phyloP scores from a whole-genome alignment of 257 asterid genomes.

The Lithospermum erythrorhizon region DNA sequence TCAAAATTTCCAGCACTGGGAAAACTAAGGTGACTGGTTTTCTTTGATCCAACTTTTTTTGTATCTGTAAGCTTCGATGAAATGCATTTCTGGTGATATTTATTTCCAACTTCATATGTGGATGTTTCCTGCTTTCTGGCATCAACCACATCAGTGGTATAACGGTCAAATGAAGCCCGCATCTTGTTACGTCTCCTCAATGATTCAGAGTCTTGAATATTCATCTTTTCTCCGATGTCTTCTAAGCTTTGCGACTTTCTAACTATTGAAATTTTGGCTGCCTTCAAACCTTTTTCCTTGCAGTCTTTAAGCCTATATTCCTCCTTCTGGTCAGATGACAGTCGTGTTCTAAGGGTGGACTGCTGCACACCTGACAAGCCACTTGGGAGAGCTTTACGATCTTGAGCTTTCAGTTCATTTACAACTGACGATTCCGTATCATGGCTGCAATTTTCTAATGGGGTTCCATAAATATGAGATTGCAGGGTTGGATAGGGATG shows the following conservation, averaged over 20 bases:
- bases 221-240: constrained; percentile 24
- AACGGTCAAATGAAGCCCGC: constrained; percentile 7
- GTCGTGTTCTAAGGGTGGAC: constrained; percentile 14
- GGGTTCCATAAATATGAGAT: constrained; percentile 17
- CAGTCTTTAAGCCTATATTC: constrained; percentile 13
- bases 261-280: constrained; percentile 8
- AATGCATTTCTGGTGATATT: not conserved
- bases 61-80: constrained; percentile 13
- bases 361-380: constrained; percentile 18
- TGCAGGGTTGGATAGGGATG: constrained; percentile 13
- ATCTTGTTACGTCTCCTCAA: constrained; percentile 9
- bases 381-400: constrained; percentile 15
- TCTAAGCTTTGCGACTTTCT: constrained; percentile 11
- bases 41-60: constrained; percentile 8
- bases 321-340: constrained; percentile 18
- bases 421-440: constrained; percentile 15
- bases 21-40: constrained; percentile 17
- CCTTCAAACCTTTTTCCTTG: constrained; percentile 11
- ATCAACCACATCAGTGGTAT: constrained; percentile 15
- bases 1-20: constrained; percentile 12
- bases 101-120: constrained; percentile 16
- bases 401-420: constrained; percentile 18
- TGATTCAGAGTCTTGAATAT: constrained; percentile 16
- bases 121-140: constrained; percentile 12
- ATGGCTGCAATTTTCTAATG: constrained; percentile 17